Evolutionary conservation across 345 rosid genomes (phyloP).

Genomic region (Eucalyptus caleyi): DNA sequence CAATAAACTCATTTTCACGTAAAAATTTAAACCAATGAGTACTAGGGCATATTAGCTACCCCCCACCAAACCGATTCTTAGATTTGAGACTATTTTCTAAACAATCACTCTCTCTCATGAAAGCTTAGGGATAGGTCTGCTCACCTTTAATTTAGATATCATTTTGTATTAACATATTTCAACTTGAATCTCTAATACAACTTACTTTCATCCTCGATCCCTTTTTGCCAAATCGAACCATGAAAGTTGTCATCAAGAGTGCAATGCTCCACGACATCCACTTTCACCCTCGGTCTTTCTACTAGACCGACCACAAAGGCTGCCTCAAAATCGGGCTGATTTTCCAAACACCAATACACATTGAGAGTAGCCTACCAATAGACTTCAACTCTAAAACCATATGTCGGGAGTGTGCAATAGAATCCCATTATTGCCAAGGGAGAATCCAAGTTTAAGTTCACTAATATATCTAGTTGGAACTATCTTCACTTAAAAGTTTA

Average conservation of each 20-base stretch:
- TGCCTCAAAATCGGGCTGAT: not conserved
- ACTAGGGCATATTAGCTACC: not conserved
- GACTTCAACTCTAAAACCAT: not conserved
- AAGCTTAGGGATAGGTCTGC: not conserved
- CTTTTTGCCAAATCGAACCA: not conserved
- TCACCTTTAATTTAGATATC: not conserved
- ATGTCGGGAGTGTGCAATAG: not conserved
- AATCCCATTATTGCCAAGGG: not conserved
- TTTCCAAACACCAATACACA: not conserved
- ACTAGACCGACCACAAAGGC: not conserved
- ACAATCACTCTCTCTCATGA: not conserved
- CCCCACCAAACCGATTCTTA: not conserved
- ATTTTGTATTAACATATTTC: not conserved
- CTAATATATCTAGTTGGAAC: not conserved
- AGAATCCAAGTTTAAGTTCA: not conserved
- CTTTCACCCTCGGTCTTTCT: not conserved
- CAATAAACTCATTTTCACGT: not conserved
- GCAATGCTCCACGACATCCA: not conserved
- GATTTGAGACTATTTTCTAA: not conserved
- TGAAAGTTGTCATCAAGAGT: not conserved
- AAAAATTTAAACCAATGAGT: not conserved
- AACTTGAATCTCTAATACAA: not conserved
- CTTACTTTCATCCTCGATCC: not conserved
- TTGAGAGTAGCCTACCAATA: not conserved
- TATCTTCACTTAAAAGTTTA: not conserved